Percentiles rank a stretch among this genome's conserved stretches.
Conservation (phyloP, 2,329 filamentous ascomycete species). For the Colletotrichum zoysiae region DNA sequence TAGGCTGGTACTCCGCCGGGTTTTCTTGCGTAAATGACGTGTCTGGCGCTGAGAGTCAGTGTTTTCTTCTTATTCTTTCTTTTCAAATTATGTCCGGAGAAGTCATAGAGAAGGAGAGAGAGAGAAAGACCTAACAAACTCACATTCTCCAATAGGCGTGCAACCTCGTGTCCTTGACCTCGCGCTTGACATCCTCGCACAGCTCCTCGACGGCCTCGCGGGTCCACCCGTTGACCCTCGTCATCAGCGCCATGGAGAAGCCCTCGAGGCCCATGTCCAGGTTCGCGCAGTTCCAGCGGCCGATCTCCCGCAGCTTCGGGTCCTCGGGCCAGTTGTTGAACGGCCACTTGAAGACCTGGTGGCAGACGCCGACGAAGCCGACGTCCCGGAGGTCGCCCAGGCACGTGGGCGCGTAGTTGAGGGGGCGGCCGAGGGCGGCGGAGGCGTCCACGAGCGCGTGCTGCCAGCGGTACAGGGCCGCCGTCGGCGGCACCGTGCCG, state of each 20-base stretch:
- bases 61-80: too few species aligned
- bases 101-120: background rate
- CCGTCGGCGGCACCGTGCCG: slow-evolving; percentile 47
- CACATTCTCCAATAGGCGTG: slow-evolving; percentile 45
- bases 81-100: background rate
- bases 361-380: slow-evolving; percentile 23
- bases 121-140: background rate
- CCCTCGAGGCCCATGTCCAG: slow-evolving; percentile 51
- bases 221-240: slow-evolving; percentile 52
- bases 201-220: slow-evolving; percentile 47
- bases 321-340: slow-evolving; percentile 43
- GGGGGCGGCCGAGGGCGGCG: slow-evolving; percentile 46
- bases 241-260: slow-evolving; percentile 53
- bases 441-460: slow-evolving; percentile 49
- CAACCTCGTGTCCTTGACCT: slow-evolving; percentile 44
- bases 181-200: slow-evolving; percentile 43
- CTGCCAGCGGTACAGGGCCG: slow-evolving; percentile 48
- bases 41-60: background rate
- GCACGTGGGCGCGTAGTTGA: slow-evolving; percentile 47
- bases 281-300: slow-evolving; percentile 46
- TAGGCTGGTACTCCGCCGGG: background rate
- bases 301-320: slow-evolving; percentile 40
- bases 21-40: slow-evolving; percentile 9
- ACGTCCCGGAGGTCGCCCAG: slow-evolving; percentile 40
- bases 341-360: slow-evolving; percentile 29